A percentile compares a stretch with the other conserved stretches of the same genome.
Conservation (phyloP, 495 filamentous ascomycete genomes). For the Lasiosphaeriaceae sp. region DNA sequence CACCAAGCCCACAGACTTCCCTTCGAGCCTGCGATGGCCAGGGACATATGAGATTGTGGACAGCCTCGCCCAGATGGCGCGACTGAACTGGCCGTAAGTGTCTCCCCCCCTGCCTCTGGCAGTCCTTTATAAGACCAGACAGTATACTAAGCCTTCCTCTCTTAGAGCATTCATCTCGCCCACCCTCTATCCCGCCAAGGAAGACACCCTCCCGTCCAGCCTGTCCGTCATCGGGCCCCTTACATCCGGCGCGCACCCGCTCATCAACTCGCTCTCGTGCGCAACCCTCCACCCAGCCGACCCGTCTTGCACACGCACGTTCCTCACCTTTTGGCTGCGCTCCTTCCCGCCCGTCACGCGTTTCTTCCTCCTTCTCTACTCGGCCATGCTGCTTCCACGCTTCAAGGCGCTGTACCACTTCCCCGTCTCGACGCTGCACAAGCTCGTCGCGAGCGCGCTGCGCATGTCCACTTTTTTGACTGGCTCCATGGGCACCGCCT, state of each 20-base stretch:
- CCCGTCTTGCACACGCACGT: constrained; percentile 81
- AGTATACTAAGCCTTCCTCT: constrained; percentile 39
- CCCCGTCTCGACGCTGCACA: constrained; percentile 62
- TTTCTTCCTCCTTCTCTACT: constrained; percentile 67
- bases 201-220: constrained; percentile 58
- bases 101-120: neutral
- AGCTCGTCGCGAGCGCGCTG: constrained; percentile 58
- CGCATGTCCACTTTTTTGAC: constrained; percentile 71
- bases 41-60: constrained; percentile 72
- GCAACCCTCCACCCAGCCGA: constrained; percentile 86
- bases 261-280: constrained; percentile 78
- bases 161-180: constrained; percentile 65
- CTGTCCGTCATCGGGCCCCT: constrained; percentile 71
- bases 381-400: constrained; percentile 61
- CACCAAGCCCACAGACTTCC: constrained; percentile 63
- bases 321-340: constrained; percentile 74
- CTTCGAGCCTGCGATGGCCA: constrained; percentile 68
- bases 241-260: constrained; percentile 77
- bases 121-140: constrained; percentile 2
- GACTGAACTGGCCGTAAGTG: constrained; percentile 78
- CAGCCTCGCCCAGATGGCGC: constrained; percentile 73
- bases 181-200: constrained; percentile 72
- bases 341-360: constrained; percentile 75
- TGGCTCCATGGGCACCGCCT: constrained; percentile 71
- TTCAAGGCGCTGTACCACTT: constrained; percentile 61